Evolutionary conservation across 1,284 basidiomycete genomes (phyloP), one percentile per base, ranked within the genome.

Genomic region (Ganoderma sinense): DNA sequence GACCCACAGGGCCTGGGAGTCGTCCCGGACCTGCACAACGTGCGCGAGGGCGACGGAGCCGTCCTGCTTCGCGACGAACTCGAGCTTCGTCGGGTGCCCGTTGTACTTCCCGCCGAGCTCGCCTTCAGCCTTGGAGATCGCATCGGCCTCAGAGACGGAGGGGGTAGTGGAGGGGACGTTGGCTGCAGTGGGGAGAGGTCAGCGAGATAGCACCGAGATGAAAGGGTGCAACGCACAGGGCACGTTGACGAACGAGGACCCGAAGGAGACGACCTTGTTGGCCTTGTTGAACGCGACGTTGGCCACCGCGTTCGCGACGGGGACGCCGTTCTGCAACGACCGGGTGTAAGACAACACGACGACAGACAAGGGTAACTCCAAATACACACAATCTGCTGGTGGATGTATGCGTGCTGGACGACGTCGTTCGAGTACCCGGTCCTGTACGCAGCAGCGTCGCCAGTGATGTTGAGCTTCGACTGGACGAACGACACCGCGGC

Each of bases 1-100:
- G 75, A 87, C 85, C 89, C 88, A 92, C 43, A 84, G 83, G 62
- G 86, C 84, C 45, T 82, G 79, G 72, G 80, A 80, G 26, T 85
- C 84, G 70, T 87, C 87, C 77, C 87, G 86, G 67, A 90, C 84
- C 76, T 89, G 87, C n/a, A 88, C 74, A 45, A 90, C 88, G 73
- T 89, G 85, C 0, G 85, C 83, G 63, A 88, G 84, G 48, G 85
- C 83, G 62, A 86, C 83, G 73, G 80, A 86, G 74, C 80, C 76
- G 77, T 85, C 63, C 51, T 64, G 53, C 65, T 80, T 80, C 29
- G 80, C 83, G 61, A 86, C 80, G 74, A 83, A 88, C 73, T 87
- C 84, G 65, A 88, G 71, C n/a, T 81, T 82, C 29, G 83, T 68
- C 2, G 83, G 81, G 67, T 82, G 78, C 26, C 80, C 77, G 74